phyloP scores from a whole-genome alignment of 306 rosid species.

The Morella rubra region DNA sequence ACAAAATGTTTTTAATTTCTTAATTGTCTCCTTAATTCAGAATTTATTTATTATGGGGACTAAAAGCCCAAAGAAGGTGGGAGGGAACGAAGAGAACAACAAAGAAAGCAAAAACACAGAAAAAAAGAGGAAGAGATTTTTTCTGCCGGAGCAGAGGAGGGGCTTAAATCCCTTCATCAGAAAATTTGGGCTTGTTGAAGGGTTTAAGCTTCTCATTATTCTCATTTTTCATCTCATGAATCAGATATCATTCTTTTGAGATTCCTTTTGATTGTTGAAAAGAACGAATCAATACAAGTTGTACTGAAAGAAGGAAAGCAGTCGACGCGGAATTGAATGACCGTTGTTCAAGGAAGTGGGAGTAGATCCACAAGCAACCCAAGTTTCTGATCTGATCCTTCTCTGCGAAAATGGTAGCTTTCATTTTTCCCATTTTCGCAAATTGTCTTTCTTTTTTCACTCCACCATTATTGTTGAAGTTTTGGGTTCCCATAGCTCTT shows the following conservation, averaged over 20 bases:
- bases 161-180: conserved; percentile 44
- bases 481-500: conserved; percentile 9
- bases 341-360: conserved; percentile 27
- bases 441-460: not conserved
- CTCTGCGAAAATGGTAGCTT: conserved; percentile 57
- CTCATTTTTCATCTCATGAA: conserved; percentile 7
- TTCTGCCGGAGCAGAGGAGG: conserved; percentile 30
- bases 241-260: conserved; percentile 5
- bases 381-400: conserved; percentile 65
- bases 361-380: conserved; percentile 62
- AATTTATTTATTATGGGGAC: conserved; percentile 19
- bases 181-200: conserved; percentile 40
- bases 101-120: conserved; percentile 12
- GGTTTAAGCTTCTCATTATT: conserved; percentile 46
- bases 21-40: conserved; percentile 28
- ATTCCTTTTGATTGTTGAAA: conserved; percentile 22
- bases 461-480: conserved; percentile 32
- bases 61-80: conserved; percentile 36
- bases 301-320: conserved; percentile 24
- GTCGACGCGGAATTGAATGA: conserved; percentile 39
- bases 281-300: conserved; percentile 24
- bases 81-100: conserved; percentile 26
- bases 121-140: conserved; percentile 2
- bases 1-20: conserved; percentile 35
- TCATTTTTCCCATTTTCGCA: conserved; percentile 7